These are phyloP conservation scores for Botrytis hyacinthi DNA, from an alignment of 2,329 filamentous ascomycete species.

Conservation along the genomic window DNA sequence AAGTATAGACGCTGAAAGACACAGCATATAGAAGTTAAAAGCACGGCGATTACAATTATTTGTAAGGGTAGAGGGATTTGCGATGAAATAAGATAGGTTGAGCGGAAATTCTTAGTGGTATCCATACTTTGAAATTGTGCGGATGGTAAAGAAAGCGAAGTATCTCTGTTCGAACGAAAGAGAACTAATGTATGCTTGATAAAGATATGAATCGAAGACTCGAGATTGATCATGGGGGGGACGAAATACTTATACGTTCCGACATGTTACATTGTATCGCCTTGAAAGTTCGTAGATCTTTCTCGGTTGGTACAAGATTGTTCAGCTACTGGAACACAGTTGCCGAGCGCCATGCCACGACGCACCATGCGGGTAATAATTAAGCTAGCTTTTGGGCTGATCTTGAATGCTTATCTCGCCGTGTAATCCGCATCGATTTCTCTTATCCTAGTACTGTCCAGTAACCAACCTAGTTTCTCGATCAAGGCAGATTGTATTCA, in stretches of 20 bases:
- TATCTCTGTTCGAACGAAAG: background rate
- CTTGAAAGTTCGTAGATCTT: background rate
- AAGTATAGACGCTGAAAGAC: background rate
- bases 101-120: background rate
- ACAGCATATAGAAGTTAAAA: background rate
- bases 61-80: background rate
- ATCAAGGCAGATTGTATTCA: background rate
- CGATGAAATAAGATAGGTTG: background rate
- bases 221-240: background rate
- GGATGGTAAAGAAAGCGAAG: background rate
- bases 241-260: background rate
- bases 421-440: no score
- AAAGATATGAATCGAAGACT: background rate
- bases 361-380: background rate
- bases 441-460: background rate
- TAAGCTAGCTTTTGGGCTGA: background rate
- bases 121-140: background rate
- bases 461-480: background rate
- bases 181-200: background rate
- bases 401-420: background rate
- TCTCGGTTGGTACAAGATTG: background rate
- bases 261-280: background rate
- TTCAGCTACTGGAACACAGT: background rate
- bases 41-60: background rate
- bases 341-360: background rate